Percentiles rank a stretch among this genome's conserved stretches.
phyloP scores from a whole-genome alignment of 345 rosid genomes.

The Cochlearia excelsa region DNA sequence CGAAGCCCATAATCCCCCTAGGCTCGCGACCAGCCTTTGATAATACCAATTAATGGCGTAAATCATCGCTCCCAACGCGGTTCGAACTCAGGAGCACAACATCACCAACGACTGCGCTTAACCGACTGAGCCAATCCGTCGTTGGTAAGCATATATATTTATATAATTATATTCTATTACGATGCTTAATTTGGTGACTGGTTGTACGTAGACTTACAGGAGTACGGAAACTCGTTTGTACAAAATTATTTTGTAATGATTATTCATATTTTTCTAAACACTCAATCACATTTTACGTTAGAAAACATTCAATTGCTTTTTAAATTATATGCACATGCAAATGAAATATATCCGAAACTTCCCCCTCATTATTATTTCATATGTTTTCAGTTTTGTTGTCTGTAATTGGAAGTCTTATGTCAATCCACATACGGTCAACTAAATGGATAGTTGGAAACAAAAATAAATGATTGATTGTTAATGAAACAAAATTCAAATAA shows the following conservation, averaged over 20 bases:
- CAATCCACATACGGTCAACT: slow-evolving; percentile 25
- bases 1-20: too few relatives aligned
- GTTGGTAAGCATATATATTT: slow-evolving; percentile 21
- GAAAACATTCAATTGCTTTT: slow-evolving; percentile 24
- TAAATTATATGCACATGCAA: slow-evolving; percentile 31
- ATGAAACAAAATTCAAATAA: not conserved
- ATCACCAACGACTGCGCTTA: too few relatives aligned
- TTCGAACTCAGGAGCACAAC: too few relatives aligned
- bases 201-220: slow-evolving; percentile 27
- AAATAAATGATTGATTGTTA: slow-evolving; percentile 1
- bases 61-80: too few relatives aligned
- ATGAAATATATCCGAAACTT: slow-evolving; percentile 36
- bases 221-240: slow-evolving; percentile 34
- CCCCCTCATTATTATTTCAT: slow-evolving; percentile 17
- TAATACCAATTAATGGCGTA: too few relatives aligned
- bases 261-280: slow-evolving; percentile 23
- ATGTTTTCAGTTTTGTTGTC: slow-evolving; percentile 9
- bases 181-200: slow-evolving; percentile 16
- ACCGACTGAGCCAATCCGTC: too few relatives aligned
- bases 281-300: slow-evolving; percentile 17
- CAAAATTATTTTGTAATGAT: not conserved
- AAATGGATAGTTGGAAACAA: not conserved
- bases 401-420: slow-evolving; percentile 17
- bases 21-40: too few relatives aligned
- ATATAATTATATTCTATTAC: slow-evolving; percentile 5